Evolutionary conservation across 164 flowering plant genomes (phyloP), one percentile per base, ranked within the genome.

Genomic region (Macadamia integrifolia): DNA sequence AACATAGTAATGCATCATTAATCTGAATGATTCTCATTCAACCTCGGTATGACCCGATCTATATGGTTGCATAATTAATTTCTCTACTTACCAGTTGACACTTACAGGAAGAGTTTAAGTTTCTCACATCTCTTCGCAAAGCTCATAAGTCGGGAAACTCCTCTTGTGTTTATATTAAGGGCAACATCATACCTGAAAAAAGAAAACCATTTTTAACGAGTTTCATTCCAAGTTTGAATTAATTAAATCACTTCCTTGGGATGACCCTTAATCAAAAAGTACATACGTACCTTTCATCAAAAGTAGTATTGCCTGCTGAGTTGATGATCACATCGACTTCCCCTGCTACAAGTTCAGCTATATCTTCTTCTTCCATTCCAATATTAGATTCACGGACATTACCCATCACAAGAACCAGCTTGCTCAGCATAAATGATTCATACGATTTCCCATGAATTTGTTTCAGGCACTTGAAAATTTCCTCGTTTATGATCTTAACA

Each of bases 251-350:
- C 23, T 23, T 23, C 23, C 23, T 23, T 23, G 23, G 23, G 23
- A 23, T 23, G 23, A 23, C 23, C 23, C 23, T 23, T 23, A 23
- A 48, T 59, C 55, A 35, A 59, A 50, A 3, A 43, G 9, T 8
- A 18, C 13, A 2, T 13, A 53, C n/a, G 15, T 5, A 91, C 99
- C 99, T 90, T 78, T 90, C 98, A 69, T 92, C 92, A 59, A 92
- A 92, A 52, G 97, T 90, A 46, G 99, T 94, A 76, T 81, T 94
- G 8, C 97, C 98, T 9, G 99, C 93, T 30, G 97, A 92, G 56
- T 94, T 92, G 8, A 94, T 80, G 52, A 92, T 86, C 18, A 90
- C 65, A 61, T 94, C 90, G 9, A 94, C 91, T 60, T 88, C 88
- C 57, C 77, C 73, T 6, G 86, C 79, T 52, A 92, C 80, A 59